Base-by-base conservation (phyloP, 495 filamentous ascomycete genomes). In the Xylaria curta region DNA sequence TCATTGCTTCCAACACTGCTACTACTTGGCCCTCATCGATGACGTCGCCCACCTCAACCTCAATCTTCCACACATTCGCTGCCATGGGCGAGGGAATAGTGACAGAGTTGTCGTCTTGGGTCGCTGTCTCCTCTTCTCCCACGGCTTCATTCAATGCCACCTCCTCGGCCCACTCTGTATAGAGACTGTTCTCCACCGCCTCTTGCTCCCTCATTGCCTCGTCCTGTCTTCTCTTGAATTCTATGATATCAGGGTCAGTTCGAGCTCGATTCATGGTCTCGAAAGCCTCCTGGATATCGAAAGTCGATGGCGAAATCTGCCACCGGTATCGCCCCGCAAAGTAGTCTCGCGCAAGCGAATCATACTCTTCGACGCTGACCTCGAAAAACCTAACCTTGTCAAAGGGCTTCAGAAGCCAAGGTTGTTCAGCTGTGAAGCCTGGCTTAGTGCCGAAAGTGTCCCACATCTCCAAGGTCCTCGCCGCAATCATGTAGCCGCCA, bases 31-130 rank as follows among this genome's bases (percentile, higher is more conserved):
- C 77, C 26, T 78, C 59, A 4, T 73, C 61, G 5, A 87, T 36
- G 15, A 72, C 58, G n/a, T 84, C 76, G 0, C 84, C 83, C 53
- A 83, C 81, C 26, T 84, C 73, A 0, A 85, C 82, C 28, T 79
- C 69, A 0, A 90, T 81, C 63, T 89, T 89, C 88, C 88, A 90
- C 0, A 89, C 82, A 72, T 89, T 88, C 10, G 87, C 87, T 72
- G 86, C 85, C 40, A 88, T 74, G 0, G 87, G 87, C 1, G 82
- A 78, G n/a, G 82, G 80, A 59, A 89, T 81, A n/a, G 80, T 62
- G 12, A 54, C 49, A 19, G 87, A 84, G 3, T 73, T 68, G 5
- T 82, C 4, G 15, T 56, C 53, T 31, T 24, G 53, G 7, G 26
- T 6, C 26, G 10, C 12, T 56, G 15, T 17, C 53, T 56, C 66